Conservation (phyloP, 768 basidiomycete genomes). For the Russula ochroleuca region DNA sequence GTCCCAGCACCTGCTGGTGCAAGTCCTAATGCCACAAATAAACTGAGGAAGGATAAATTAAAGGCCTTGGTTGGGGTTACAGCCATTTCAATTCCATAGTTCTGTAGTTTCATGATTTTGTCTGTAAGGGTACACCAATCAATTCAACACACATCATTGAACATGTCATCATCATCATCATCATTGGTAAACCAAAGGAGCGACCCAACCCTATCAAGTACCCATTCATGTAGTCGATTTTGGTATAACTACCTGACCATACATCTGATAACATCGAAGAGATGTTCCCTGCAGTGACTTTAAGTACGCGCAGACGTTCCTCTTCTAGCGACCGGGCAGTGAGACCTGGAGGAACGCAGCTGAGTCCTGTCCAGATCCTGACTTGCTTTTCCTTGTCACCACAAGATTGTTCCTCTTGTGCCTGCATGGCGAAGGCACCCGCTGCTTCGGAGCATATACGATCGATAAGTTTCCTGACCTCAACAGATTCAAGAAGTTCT, state of each 20-base stretch:
- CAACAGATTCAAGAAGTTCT: slow-evolving; percentile 49
- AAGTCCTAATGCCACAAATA: too few species aligned
- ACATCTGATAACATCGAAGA: slow-evolving; percentile 82
- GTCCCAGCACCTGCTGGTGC: too few species aligned
- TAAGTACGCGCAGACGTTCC: slow-evolving; percentile 57
- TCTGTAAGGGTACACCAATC: too few species aligned
- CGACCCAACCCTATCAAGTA: slow-evolving; percentile 65
- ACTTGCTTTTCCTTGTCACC: slow-evolving; percentile 27
- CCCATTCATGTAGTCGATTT: slow-evolving; percentile 81
- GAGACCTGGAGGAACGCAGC: slow-evolving; percentile 47
- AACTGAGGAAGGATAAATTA: too few species aligned
- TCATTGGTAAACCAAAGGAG: slow-evolving; percentile 53
- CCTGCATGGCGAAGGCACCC: slow-evolving; percentile 51
- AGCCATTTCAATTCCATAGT: too few species aligned
- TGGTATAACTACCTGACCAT: slow-evolving; percentile 55
- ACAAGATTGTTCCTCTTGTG: slow-evolving; percentile 38
- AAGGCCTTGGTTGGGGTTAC: too few species aligned
- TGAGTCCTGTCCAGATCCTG: slow-evolving; percentile 30
- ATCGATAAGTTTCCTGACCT: slow-evolving; percentile 44
- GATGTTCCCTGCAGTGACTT: slow-evolving; percentile 57
- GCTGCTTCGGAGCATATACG: slow-evolving; percentile 72
- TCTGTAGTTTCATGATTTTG: too few species aligned
- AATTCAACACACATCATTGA: too few species aligned
- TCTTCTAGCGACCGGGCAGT: slow-evolving; percentile 43
- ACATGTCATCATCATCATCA: slow-evolving; percentile 42